Percentiles rank a stretch among this genome's conserved stretches.
phyloP scores from a whole-genome alignment of 306 rosid species.

The Prunus mira region DNA sequence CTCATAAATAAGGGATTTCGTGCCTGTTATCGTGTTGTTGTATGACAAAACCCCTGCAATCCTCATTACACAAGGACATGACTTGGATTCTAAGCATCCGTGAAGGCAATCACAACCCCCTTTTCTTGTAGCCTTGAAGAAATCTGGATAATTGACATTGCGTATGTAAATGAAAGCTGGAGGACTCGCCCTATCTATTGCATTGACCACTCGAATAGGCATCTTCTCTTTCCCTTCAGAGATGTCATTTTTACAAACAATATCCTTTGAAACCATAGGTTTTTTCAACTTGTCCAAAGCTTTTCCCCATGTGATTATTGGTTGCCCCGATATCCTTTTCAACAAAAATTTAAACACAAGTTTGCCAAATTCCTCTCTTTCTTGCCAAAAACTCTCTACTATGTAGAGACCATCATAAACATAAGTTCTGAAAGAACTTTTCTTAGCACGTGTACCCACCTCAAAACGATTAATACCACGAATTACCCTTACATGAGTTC shows the following conservation, averaged over 20 bases:
- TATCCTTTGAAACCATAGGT: not conserved
- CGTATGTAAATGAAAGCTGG: slow-evolving; percentile 21
- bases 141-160: not conserved
- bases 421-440: not conserved
- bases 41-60: slow-evolving; percentile 28
- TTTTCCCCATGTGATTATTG: not conserved
- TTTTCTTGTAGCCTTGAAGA: not conserved
- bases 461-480: not conserved
- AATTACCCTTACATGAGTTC: slow-evolving; percentile 40
- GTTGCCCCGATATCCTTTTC: slow-evolving; percentile 20
- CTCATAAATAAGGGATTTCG: slow-evolving; percentile 24
- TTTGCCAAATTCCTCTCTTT: slow-evolving; percentile 31
- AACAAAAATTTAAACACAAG: slow-evolving; percentile 34
- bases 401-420: slow-evolving; percentile 40
- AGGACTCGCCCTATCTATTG: not conserved
- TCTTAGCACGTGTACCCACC: not conserved
- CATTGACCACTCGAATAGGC: slow-evolving; percentile 23
- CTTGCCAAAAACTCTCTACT: slow-evolving; percentile 14
- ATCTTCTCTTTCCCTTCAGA: slow-evolving; percentile 35
- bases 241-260: slow-evolving; percentile 21
- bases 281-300: not conserved
- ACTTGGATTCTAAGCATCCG: slow-evolving; percentile 7
- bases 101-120: slow-evolving; percentile 23
- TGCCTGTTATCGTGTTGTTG: not conserved
- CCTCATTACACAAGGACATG: slow-evolving; percentile 30